phyloP scores from a whole-genome alignment of 2,329 filamentous ascomycete species.

The Salinomyces thailandicus region DNA sequence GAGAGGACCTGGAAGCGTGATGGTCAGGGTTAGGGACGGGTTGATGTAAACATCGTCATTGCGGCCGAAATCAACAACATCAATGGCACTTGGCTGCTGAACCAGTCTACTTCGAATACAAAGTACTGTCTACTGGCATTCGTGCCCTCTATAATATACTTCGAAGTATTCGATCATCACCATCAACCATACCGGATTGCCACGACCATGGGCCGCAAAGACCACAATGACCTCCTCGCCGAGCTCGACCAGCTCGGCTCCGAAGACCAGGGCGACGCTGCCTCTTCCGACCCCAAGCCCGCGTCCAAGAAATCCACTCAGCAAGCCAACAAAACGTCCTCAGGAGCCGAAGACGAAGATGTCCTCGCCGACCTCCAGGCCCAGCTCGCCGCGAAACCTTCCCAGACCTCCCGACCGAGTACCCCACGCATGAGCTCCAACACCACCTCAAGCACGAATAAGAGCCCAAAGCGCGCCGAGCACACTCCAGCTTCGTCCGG shows the following conservation, averaged over 20 bases:
- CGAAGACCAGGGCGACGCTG: constrained; percentile 11
- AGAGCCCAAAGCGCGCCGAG: constrained; percentile 24
- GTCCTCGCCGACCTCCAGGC: constrained; percentile 84
- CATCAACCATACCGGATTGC: too few relatives aligned
- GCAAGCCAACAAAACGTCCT: constrained; percentile 28
- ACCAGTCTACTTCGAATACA: too few relatives aligned
- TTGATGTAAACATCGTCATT: too few relatives aligned
- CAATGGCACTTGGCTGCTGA: too few relatives aligned
- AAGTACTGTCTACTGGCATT: too few relatives aligned
- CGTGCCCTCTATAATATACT: too few relatives aligned
- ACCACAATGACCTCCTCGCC: constrained; percentile 34
- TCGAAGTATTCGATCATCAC: too few relatives aligned
- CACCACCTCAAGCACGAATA: constrained; percentile 28
- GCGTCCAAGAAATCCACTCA: constrained; percentile 27
- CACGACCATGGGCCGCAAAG: constrained; percentile 16
- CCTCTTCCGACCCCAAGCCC: constrained; percentile 27
- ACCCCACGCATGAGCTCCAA: constrained; percentile 59
- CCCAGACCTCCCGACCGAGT: constrained; percentile 60
- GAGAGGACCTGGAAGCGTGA: too few relatives aligned
- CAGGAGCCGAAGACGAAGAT: constrained; percentile 42
- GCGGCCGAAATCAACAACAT: too few relatives aligned
- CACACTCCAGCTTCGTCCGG: constrained; percentile 44
- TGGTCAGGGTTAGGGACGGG: too few relatives aligned
- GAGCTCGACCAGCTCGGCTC: constrained; percentile 33
- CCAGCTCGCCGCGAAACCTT: constrained; percentile 58